These are phyloP conservation scores for Penicillium sp. DNA, from an alignment of 2,329 filamentous ascomycete species.

Conservation along the genomic window DNA sequence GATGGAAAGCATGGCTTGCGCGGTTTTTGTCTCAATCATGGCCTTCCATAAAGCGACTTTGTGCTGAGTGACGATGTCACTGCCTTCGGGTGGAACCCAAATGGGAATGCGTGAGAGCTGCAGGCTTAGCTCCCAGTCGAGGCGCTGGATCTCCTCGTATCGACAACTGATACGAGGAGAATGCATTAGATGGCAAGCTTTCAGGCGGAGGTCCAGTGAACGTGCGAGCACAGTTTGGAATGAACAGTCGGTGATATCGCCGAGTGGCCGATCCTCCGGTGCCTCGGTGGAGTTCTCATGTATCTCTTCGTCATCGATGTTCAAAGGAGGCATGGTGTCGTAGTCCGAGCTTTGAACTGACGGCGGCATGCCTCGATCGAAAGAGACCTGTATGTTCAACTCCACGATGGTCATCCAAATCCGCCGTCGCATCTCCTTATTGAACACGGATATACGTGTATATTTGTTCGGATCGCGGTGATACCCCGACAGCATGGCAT, in stretches of 20 bases:
- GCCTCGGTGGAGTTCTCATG: conserved; percentile 31
- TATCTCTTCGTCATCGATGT: conserved; percentile 53
- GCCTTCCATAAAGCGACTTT: conserved; percentile 34
- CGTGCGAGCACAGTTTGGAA: conserved; percentile 32
- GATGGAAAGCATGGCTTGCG: conserved; percentile 38
- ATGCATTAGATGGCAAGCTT: conserved; percentile 36
- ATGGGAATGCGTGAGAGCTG: conserved; percentile 34
- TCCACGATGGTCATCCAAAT: conserved; percentile 59
- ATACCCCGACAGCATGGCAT: conserved; percentile 54
- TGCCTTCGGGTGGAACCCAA: conserved; percentile 26
- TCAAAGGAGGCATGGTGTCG: conserved; percentile 50
- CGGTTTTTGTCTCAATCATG: conserved; percentile 36
- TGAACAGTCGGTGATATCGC: conserved; percentile 39
- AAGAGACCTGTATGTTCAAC: conserved; percentile 55
- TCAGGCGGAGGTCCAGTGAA: conserved; percentile 34
- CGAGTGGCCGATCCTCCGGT: conserved; percentile 29
- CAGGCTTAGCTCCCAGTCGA: conserved; percentile 41
- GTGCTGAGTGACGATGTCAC: conserved; percentile 23
- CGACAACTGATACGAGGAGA: conserved; percentile 36
- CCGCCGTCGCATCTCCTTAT: conserved; percentile 51
- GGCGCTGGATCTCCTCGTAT: conserved; percentile 40
- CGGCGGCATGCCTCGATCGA: conserved; percentile 56
- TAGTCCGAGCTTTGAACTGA: conserved; percentile 44
- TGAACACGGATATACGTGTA: conserved; percentile 37
- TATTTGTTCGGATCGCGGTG: conserved; percentile 44